Evolutionary conservation across 148 eudicot species (phyloP), one percentile per base, ranked within the genome.

Genomic region (Diospyros kaki): DNA sequence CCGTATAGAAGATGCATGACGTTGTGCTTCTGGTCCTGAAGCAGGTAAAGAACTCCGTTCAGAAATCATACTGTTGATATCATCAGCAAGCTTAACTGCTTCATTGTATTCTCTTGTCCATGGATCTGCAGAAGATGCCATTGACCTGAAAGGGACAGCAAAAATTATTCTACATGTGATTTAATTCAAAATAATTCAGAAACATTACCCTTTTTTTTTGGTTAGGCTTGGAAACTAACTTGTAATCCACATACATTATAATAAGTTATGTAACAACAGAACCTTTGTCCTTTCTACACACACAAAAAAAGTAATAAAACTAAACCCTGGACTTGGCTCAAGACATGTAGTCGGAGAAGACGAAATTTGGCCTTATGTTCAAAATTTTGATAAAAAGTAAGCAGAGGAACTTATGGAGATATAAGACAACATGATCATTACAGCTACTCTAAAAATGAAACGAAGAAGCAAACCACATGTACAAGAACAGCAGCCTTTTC

Each of bases 41-140:
- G 73, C 78, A 41, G 87, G 76, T 71, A 85, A 11, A 68, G 89
- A 82, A 72, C 85, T 81, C 83, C 87, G 89, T 76, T 87, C 94
- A 44, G 98, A 86, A 68, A 93, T 87, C 94, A 88, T 88, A 66
- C 82, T 84, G 66, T 77, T 83, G 43, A 91, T 83, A 75, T 91
- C 98, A 61, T 93, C 98, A 59, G 91, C 81, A 75, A 93, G 86
- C 72, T 84, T 93, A 54, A 80, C 84, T 3, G 97, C 93, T 73
- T 93, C 98, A 74, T 89, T 93, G 68, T 88, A 93, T 77, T 91
- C 94, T 86, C 84, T 87, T 68, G 87, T 77, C 98, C 98, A 93
- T 10, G 90, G 76, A 79, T 93, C 98, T 44, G 82, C 79, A 0
- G 90, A 79, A 55, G 93, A 88, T 46, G 89, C 97, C 98, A 92